These are phyloP conservation scores for Pseudogymnoascus sp. DNA, from an alignment of 2,329 filamentous ascomycete genomes.

Conservation along the genomic window DNA sequence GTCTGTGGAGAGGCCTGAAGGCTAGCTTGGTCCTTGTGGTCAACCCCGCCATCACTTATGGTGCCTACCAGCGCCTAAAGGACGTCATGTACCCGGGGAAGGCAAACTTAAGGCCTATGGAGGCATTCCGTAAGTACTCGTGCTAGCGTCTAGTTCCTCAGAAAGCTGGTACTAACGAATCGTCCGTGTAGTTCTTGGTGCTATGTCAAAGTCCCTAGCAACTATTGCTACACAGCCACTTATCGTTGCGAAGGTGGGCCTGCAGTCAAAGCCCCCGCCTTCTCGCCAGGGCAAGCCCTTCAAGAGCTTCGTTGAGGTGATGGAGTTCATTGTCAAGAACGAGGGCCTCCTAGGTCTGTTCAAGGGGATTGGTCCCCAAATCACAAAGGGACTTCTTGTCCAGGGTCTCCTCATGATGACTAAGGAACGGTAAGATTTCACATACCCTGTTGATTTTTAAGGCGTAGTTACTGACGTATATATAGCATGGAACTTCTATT, in stretches of 20 bases:
- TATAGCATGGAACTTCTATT: conserved; percentile 74
- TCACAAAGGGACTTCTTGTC: conserved; percentile 84
- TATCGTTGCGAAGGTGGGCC: conserved; percentile 93
- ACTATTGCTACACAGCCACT: conserved; percentile 89
- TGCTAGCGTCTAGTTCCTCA: background rate
- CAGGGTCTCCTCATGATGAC: conserved; percentile 99
- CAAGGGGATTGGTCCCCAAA: conserved; percentile 92
- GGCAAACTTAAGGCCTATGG: conserved; percentile 65
- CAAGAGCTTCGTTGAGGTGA: conserved; percentile 87
- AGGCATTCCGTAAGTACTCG: conserved; percentile 73
- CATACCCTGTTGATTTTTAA: conserved; percentile 11
- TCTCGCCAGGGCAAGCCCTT: conserved; percentile 82
- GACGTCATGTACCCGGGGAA: conserved; percentile 70
- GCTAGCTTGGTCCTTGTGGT: conserved; percentile 91
- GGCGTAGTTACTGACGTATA: conserved; percentile 11
- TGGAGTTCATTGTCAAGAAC: conserved; percentile 84
- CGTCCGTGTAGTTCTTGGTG: conserved; percentile 62
- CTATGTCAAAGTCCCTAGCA: conserved; percentile 84
- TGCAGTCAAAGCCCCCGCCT: conserved; percentile 87
- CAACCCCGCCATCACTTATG: conserved; percentile 96
- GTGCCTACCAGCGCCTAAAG: conserved; percentile 85
- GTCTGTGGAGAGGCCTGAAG: conserved; percentile 91
- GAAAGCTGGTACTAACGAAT: conserved; percentile 12
- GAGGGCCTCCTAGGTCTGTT: conserved; percentile 81
- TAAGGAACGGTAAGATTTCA: conserved; percentile 67